phyloP scores from a whole-genome alignment of 768 basidiomycete genomes.

The Tulasnella sp. region DNA sequence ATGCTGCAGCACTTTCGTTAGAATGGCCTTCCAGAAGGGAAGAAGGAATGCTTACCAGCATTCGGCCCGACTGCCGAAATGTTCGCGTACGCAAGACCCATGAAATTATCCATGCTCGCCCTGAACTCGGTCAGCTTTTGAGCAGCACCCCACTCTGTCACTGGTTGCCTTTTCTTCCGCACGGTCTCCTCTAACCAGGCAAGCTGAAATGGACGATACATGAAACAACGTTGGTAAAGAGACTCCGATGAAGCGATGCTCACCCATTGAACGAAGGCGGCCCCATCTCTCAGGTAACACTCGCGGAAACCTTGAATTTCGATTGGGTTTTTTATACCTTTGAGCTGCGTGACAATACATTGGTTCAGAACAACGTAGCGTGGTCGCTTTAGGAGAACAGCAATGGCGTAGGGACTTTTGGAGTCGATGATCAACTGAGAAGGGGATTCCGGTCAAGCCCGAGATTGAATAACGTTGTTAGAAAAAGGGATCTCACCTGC shows the following conservation, averaged over 20 bases:
- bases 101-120: slow-evolving; percentile 63
- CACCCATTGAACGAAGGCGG: slow-evolving; percentile 56
- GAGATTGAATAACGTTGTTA: slow-evolving; percentile 32
- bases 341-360: slow-evolving; percentile 61
- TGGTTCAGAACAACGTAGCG: slow-evolving; percentile 72
- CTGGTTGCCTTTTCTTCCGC: slow-evolving; percentile 53
- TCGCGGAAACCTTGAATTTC: slow-evolving; percentile 78
- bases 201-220: slow-evolving; percentile 37
- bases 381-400: slow-evolving; percentile 76
- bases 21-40: neutral
- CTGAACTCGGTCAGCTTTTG: slow-evolving; percentile 77
- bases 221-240: neutral
- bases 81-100: slow-evolving; percentile 83
- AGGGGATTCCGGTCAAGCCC: neutral
- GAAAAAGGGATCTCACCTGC: slow-evolving; percentile 47
- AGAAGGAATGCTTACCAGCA: slow-evolving; percentile 48
- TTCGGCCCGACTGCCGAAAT: slow-evolving; percentile 89
- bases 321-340: slow-evolving; percentile 82
- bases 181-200: slow-evolving; percentile 87
- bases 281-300: slow-evolving; percentile 89
- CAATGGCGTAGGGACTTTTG: slow-evolving; percentile 76
- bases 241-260: neutral
- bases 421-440: slow-evolving; percentile 60
- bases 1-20: slow-evolving; percentile 43
- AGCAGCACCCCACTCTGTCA: slow-evolving; percentile 90